Base-by-base conservation (phyloP, 78 protist genomes). In the Acrasis kona region DNA sequence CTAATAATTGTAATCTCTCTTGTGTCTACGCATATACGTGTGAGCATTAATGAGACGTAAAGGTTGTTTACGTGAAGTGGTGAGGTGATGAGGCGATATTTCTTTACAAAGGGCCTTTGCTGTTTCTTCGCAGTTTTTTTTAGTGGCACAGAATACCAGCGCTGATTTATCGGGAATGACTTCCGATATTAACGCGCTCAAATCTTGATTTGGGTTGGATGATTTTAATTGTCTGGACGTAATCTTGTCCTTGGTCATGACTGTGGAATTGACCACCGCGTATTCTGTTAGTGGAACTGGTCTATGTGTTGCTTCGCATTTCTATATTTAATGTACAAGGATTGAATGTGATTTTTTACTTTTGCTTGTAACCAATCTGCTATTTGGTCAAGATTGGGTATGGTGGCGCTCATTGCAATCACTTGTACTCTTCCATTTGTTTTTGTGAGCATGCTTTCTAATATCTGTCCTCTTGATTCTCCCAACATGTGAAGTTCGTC, bases 321-420 rank as follows among this genome's bases (percentile, higher is more conserved):
- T 50, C 19, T 19, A 50, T 50, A n/a, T 50, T 50, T 50, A 50
- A 50, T 19, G 19, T 50, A 50, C 61, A n/a, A n/a, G 61, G 19
- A 35, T 67, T 2, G 42, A 9, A 72, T 12, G 41, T n/a, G n/a
- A n/a, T 27, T 10, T 57, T 31, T 69, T 29, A 50, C 61, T 3
- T 0, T 70, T 0, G 87, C 91, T 30, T 10, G 39, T 19, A 84
- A 68, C 83, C 84, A 87, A 3, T 9, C 1, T 9, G 77, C 50
- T 1, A 88, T 27, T 5, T 28, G 67, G 27, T 27, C 34, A 12
- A 72, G 29, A 61, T 88, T 84, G 12, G 79, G 70, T 12, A 84
- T 29, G 4, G 92, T 88, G 5, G 89, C 92, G 27, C 57, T 27
- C 87, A 88, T 81, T 9, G 82, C 93, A 8, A 91, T 72, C 0